Conservation (phyloP, 2,329 filamentous ascomycete species). For the Capronia americana region DNA sequence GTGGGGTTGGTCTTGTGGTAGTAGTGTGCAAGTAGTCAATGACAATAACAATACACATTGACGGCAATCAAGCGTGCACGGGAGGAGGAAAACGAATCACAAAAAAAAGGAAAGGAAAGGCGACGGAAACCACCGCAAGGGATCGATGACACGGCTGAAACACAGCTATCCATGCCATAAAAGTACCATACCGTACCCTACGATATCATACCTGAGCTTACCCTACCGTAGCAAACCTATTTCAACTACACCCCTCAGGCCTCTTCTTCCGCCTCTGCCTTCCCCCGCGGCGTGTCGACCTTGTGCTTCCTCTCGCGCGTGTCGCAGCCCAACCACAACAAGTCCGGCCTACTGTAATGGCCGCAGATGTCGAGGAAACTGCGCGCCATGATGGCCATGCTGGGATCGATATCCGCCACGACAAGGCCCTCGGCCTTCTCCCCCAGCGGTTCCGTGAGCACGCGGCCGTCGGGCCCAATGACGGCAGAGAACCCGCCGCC, state of each 20-base stretch:
- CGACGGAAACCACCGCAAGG: too few relatives aligned
- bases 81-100: too few relatives aligned
- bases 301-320: conserved; percentile 33
- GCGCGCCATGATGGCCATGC: conserved; percentile 50
- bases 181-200: neutral
- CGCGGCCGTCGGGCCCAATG: conserved; percentile 59
- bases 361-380: conserved; percentile 56
- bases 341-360: conserved; percentile 59
- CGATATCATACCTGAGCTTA: neutral
- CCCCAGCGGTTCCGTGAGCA: conserved; percentile 49
- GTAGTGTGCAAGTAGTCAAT: neutral
- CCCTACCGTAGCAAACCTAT: neutral
- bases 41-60: too few relatives aligned
- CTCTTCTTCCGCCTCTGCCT: neutral
- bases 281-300: conserved; percentile 18
- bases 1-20: conserved; percentile 30
- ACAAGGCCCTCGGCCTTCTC: conserved; percentile 54
- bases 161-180: neutral
- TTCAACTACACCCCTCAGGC: neutral
- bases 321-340: conserved; percentile 56
- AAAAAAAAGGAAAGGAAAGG: too few relatives aligned
- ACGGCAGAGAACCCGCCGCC: conserved; percentile 56
- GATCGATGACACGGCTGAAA: neutral
- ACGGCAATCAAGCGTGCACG: too few relatives aligned
- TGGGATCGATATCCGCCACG: conserved; percentile 57